A percentile compares a stretch with the other conserved stretches of the same genome.
These are phyloP conservation scores for Xenoacremonium recifei DNA, from an alignment of 2,329 filamentous ascomycete species.

Conservation along the genomic window DNA sequence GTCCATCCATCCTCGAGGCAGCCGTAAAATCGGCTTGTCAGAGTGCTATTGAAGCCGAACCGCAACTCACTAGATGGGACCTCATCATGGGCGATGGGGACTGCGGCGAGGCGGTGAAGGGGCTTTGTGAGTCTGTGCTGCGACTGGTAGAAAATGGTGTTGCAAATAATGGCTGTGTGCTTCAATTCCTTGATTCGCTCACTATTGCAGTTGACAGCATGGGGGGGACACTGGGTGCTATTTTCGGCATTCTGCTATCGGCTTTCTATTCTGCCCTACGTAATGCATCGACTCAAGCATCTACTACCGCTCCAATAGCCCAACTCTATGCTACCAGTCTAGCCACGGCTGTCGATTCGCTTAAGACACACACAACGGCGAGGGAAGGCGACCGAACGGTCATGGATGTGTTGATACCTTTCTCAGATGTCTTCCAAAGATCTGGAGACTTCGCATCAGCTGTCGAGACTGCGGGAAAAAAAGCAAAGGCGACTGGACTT, in stretches of 20 bases:
- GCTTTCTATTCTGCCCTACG: constrained; percentile 44
- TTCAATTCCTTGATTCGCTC: no score
- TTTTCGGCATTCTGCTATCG: constrained; percentile 29
- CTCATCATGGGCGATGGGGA: constrained; percentile 31
- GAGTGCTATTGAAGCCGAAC: constrained; percentile 36
- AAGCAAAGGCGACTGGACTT: no score
- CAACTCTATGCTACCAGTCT: no score
- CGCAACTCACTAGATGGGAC: constrained; percentile 23
- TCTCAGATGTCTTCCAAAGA: no score
- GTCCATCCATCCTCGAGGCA: neutral
- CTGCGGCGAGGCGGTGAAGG: constrained; percentile 21
- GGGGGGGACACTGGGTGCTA: constrained; percentile 35
- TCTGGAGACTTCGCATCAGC: no score
- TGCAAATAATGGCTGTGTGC: no score
- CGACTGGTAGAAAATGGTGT: neutral
- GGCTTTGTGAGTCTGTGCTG: constrained; percentile 53
- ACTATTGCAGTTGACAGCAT: constrained; percentile 14
- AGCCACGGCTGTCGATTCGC: constrained; percentile 17
- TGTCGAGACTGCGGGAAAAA: no score
- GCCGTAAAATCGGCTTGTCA: constrained; percentile 7
- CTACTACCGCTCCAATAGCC: no score
- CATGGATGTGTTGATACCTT: constrained; percentile 70
- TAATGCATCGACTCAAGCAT: constrained; percentile 18
- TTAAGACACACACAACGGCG: constrained; percentile 26
- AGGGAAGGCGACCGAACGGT: constrained; percentile 51